Base-by-base conservation (phyloP, 345 rosid genomes). In the Nasturtium officinale region DNA sequence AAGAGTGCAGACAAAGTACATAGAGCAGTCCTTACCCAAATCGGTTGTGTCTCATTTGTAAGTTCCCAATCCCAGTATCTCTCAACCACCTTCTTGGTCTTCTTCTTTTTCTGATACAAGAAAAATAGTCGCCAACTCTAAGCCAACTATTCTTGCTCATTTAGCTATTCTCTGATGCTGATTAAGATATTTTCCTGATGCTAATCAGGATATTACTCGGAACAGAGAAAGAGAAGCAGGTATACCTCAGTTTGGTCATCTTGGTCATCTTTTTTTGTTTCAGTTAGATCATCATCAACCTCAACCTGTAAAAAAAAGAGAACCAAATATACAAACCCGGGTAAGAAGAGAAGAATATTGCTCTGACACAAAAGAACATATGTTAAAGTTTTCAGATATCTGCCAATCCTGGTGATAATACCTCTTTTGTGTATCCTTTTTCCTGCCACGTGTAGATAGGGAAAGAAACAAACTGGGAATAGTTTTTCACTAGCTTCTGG, bases 361-460 rank as follows among this genome's bases (percentile, higher is more conserved):
- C 33, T 51, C 47, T 5, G 21, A 13, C 7, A 25, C 7, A 13
- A 33, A 11, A 45, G 42, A 5, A 25, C 50, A 30, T 45, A 55
- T 50, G 21, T 3, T 37, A 0, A 50, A 28, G 47, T 52, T 38
- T 10, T 60, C n/a, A 43, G 9, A 61, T 40, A 67, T 42, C 45
- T 45, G 37, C 21, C 40, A 59, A 46, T 30, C 42, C 52, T 29
- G 21, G 32, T 13, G 35, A 63, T 17, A 61, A 54, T 78, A 95
- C 99, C 96, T 95, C 99, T 82, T 90, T 95, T 53, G 99, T 91
- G 75, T 73, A 79, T 61, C 99, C 99, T 47, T 95, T 95, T 77
- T 95, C 97, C 83, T 86, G 96, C 99, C 99, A 95, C 2, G 92
- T 91, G 79, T 88, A 95, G 46, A 95, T 91, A n/a, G 97, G 99